Percentiles rank a stretch among this genome's conserved stretches.
phyloP scores from a whole-genome alignment of 2,329 filamentous ascomycete genomes.

The Karstenula rhodostoma region DNA sequence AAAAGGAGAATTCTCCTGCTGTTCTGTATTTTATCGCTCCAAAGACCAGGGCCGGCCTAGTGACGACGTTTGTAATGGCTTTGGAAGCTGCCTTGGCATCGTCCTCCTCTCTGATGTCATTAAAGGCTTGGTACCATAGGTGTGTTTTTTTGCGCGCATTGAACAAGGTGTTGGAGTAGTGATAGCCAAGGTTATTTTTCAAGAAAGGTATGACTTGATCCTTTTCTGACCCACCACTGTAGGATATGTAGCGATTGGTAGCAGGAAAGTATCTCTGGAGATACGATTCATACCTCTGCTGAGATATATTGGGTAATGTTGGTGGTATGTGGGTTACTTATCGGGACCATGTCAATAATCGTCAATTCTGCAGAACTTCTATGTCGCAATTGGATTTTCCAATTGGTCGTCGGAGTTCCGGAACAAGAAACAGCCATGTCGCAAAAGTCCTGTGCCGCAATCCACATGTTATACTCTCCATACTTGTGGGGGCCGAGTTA shows the following conservation, averaged over 20 bases:
- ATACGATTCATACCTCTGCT: conserved; percentile 9
- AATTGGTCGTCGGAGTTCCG: conserved; percentile 6
- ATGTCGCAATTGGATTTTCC: conserved; percentile 1
- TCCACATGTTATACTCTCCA: not conserved
- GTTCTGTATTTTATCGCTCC: conserved; percentile 14
- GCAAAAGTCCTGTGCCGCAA: conserved; percentile 5
- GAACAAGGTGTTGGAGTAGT: conserved; percentile 7
- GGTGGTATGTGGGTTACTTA: conserved; percentile 1
- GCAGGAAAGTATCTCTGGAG: conserved; percentile 6
- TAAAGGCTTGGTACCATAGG: conserved; percentile 13
- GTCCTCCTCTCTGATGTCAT: conserved; percentile 5
- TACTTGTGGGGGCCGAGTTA: not conserved
- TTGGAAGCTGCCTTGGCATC: conserved; percentile 16
- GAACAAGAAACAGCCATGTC: conserved; percentile 6
- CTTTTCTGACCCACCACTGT: conserved; percentile 9
- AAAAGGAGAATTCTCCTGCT: conserved; percentile 7
- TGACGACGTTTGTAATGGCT: conserved; percentile 11
- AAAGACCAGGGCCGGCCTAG: conserved; percentile 5
- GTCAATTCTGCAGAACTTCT: not conserved
- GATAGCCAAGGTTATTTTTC: conserved; percentile 11
- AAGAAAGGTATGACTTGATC: conserved; percentile 7
- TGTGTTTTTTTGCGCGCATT: conserved; percentile 7
- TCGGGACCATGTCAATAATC: conserved; percentile 1
- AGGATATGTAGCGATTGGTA: conserved; percentile 10
- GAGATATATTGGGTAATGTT: conserved; percentile 1